Evolutionary conservation across 164 flowering plant species (phyloP).

Genomic region (Cinnamomum micranthum): DNA sequence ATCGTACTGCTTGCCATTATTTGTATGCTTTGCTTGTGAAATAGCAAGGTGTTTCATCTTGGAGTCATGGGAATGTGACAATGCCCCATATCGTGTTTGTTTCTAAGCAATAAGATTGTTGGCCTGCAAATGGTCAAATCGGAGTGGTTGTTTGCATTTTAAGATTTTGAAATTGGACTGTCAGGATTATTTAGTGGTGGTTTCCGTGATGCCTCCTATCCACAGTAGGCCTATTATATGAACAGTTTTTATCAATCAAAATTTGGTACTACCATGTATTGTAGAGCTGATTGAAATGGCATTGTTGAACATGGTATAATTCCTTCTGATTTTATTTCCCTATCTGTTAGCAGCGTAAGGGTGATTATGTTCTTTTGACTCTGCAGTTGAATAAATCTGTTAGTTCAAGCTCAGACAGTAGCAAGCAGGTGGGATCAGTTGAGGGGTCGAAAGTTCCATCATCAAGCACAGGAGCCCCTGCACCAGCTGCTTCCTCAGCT

Average conservation of each 20-base stretch:
- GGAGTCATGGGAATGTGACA: too few relatives aligned
- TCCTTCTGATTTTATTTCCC: not conserved
- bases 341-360: not conserved
- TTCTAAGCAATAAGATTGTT: too few relatives aligned
- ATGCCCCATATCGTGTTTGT: too few relatives aligned
- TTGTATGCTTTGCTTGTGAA: too few relatives aligned
- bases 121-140: too few relatives aligned
- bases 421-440: conserved; percentile 21
- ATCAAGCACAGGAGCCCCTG: conserved; percentile 17
- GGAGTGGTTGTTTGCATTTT: too few relatives aligned
- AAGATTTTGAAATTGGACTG: too few relatives aligned
- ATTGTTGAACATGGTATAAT: not conserved
- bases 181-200: too few relatives aligned
- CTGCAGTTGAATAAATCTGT: conserved; percentile 60
- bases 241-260: not conserved
- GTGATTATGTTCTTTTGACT: conserved; percentile 3
- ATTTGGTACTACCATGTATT: not conserved
- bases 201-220: not conserved
- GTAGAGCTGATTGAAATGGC: not conserved
- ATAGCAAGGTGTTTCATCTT: too few relatives aligned
- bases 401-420: conserved; percentile 33
- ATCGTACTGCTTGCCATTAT: too few relatives aligned
- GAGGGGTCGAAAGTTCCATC: conserved; percentile 31
- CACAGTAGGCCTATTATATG: not conserved
- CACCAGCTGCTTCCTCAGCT: conserved; percentile 11